These are phyloP conservation scores for Garcileccinum viscosum DNA, from an alignment of 1,284 basidiomycete genomes.

Conservation along the genomic window DNA sequence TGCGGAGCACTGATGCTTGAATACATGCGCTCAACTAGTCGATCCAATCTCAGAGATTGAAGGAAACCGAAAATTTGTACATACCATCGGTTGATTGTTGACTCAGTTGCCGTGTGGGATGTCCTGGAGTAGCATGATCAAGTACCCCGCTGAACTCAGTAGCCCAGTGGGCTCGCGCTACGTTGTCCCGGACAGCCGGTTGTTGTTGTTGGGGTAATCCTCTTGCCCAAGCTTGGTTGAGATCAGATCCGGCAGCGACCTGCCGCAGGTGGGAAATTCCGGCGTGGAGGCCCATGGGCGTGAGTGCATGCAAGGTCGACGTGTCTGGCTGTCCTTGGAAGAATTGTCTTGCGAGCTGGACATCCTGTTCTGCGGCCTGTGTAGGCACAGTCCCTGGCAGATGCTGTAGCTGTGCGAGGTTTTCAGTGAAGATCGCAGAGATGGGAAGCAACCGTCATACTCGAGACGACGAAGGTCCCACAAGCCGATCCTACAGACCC, in stretches of 20 bases:
- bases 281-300: constrained; percentile 43
- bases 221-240: constrained; percentile 62
- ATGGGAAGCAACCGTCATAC: constrained; percentile 45
- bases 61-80: constrained; percentile 13
- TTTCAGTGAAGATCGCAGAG: constrained; percentile 9
- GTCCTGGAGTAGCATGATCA: constrained; percentile 12
- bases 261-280: constrained; percentile 47
- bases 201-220: constrained; percentile 51
- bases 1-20: constrained; percentile 28
- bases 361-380: constrained; percentile 64
- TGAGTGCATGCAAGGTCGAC: constrained; percentile 35
- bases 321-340: constrained; percentile 59
- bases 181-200: constrained; percentile 40
- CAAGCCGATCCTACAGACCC: constrained; percentile 66
- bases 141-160: constrained; percentile 50
- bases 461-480: constrained; percentile 72
- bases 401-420: constrained; percentile 64
- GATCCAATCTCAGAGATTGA: constrained; percentile 16
- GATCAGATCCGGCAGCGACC: constrained; percentile 40
- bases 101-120: constrained; percentile 39
- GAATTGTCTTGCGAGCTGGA: constrained; percentile 79
- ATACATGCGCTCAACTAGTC: constrained; percentile 28
- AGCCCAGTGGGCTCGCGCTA: constrained; percentile 49
- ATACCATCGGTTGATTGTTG: constrained; percentile 32
- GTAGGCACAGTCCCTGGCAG: constrained; percentile 62